These are phyloP conservation scores for Annulohypoxylon moriforme DNA, from an alignment of 495 filamentous ascomycete genomes.

Conservation along the genomic window DNA sequence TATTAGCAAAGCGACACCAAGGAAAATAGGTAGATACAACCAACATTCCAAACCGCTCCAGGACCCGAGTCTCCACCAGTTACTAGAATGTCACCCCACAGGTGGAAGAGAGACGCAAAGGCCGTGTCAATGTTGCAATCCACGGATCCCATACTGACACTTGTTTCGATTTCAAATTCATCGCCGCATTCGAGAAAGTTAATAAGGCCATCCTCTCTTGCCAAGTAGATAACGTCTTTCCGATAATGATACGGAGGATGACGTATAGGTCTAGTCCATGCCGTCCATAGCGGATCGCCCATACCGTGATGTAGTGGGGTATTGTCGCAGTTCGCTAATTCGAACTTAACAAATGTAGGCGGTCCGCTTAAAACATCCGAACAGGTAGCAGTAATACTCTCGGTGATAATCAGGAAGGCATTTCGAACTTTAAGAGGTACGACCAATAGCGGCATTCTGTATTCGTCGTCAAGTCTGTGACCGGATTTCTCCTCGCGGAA, in stretches of 20 bases:
- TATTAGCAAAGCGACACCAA: slow-evolving; percentile 33
- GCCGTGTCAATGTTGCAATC: slow-evolving; percentile 71
- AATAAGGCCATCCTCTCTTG: slow-evolving; percentile 82
- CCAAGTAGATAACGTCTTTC: slow-evolving; percentile 80
- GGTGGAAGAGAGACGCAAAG: slow-evolving; percentile 66
- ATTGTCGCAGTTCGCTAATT: slow-evolving; percentile 43
- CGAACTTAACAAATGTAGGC: slow-evolving; percentile 55
- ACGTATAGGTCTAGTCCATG: slow-evolving; percentile 79
- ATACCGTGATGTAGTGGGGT: slow-evolving; percentile 56
- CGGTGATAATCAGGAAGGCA: slow-evolving; percentile 72
- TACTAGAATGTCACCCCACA: slow-evolving; percentile 78
- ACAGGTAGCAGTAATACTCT: slow-evolving; percentile 68
- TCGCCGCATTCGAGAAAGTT: slow-evolving; percentile 73
- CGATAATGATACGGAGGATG: slow-evolving; percentile 66
- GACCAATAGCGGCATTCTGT: slow-evolving; percentile 72
- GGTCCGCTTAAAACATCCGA: slow-evolving; percentile 65
- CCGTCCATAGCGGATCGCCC: slow-evolving; percentile 61
- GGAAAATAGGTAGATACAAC: slow-evolving; percentile 41
- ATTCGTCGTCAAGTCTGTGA: slow-evolving; percentile 66
- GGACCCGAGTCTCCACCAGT: slow-evolving; percentile 84
- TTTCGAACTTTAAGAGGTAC: slow-evolving; percentile 74
- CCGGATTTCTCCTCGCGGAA: slow-evolving; percentile 56
- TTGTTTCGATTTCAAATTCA: slow-evolving; percentile 59
- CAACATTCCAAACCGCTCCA: slow-evolving; percentile 79
- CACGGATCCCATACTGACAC: slow-evolving; percentile 67